These are phyloP conservation scores for Alternaria novae-zelandiae DNA, from an alignment of 2,329 filamentous ascomycete genomes.

Conservation along the genomic window DNA sequence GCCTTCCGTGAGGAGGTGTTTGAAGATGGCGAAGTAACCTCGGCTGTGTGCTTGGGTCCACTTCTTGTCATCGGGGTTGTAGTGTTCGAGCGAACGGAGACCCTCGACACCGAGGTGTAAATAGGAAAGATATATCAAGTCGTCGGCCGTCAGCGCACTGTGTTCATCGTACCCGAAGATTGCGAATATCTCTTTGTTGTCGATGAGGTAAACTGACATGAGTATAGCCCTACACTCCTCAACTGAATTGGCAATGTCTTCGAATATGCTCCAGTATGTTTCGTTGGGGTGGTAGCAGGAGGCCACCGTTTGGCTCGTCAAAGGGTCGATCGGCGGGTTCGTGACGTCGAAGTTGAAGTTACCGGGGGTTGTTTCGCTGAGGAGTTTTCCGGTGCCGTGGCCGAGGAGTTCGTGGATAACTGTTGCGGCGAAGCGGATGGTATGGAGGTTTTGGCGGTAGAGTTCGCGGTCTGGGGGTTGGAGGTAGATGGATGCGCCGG, in stretches of 20 bases:
- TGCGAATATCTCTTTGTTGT: neutral
- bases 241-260: neutral
- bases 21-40: neutral
- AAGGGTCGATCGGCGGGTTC: neutral
- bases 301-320: neutral
- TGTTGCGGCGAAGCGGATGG: neutral
- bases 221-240: neutral
- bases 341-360: neutral
- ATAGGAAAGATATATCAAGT: neutral
- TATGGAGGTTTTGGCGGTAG: neutral
- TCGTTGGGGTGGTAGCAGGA: neutral
- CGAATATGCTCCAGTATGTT: neutral
- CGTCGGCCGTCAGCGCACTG: fast-evolving
- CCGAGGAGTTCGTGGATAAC: neutral
- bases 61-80: neutral
- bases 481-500: neutral
- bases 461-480: neutral
- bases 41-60: neutral
- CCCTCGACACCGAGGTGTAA: neutral
- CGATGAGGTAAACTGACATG: neutral
- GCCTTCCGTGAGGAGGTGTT: neutral
- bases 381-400: neutral
- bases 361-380: neutral
- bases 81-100: neutral
- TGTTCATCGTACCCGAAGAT: neutral